Evolutionary conservation across 805 yeast genomes (phyloP), one percentile per base, ranked within the genome.

Genomic region (Wickerhamiella allomyrinae): DNA sequence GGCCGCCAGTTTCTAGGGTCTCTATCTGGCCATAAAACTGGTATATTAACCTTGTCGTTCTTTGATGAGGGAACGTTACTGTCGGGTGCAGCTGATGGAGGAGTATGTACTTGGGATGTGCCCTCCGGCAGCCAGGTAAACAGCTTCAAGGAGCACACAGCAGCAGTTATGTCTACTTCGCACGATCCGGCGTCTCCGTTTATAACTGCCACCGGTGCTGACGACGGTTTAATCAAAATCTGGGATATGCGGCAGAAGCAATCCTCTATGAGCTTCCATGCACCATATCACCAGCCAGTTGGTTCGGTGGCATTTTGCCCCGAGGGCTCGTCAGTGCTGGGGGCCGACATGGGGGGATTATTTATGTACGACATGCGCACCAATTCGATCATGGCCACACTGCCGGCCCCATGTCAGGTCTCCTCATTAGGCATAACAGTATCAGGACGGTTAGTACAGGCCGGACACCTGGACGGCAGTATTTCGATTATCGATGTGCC

Each of bases 21-120:
- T 6, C 39, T 36, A 7, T 23, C 23, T 13, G 39, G 39, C 31
- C 39, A 36, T 21, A 13, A 8, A 5, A 23, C 39, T 5, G 29
- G 23, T 2, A 23, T 36, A 7, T 13, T 22, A 3, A 9, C 13
- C n/a, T 10, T 14, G 20, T 7, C 39, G 10, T 36, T 36, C 14
- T 20, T n/a, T n/a, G 25, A 21, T 20, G 39, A 36, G 17, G 6
- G 11, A 13, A 23, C 20, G 14, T 13, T 36, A 20, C 21, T 21
- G 7, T 36, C 39, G 9, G 29, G 39, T 9, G 39, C 39, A 7
- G 29, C 39, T 4, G 39, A 36, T 14, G 39, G 39, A 22, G 15
- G 11, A 3, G 23, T 21, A 7, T 20, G 21, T 4, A 9, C 5
- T 13, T 36, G 39, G 39, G 39, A 36, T 14, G 39, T 36, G 20